Evolutionary conservation across 306 rosid genomes (phyloP), one percentile per base, ranked within the genome.

Genomic region (Datisca glomerata): DNA sequence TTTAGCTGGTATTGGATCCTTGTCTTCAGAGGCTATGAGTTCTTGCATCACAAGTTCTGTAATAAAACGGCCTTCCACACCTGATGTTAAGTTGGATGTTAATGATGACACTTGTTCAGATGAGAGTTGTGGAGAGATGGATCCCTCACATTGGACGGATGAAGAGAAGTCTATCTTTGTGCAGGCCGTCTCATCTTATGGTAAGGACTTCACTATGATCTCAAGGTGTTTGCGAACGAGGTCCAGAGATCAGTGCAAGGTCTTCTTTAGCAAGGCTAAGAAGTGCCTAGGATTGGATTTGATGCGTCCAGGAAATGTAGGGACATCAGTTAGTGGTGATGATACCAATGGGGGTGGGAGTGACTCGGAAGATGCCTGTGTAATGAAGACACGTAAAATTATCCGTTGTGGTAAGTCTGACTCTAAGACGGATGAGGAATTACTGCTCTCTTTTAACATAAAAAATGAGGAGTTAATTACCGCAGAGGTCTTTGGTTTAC

Each of bases 41-140:
- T 84, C 95, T 49, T 80, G 93, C 59, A 56, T 75, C 19, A 80
- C 96, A 24, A 75, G 81, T 55, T 79, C 92, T 24, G 42, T 39
- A 21, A 37, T 21, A 41, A 62, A 74, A 58, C 63, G 55, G 31
- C 62, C 72, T 25, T 48, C 59, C 46, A 43, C 19, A 0, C 63
- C 66, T 21, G 96, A 71, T 53, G 64, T 53, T 40, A 36, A 70
- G 14, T 74, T 66, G 39, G 51, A 42, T 59, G 70, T 55, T 41
- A 92, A 81, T 49, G 86, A 75, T 18, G 99, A 69, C 23, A 72
- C 87, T 53, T 85, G 92, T 63, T 91, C 99, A 7, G 96, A 91
- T 66, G 94, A 80, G 45, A 91, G 96, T 68, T 78, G 87, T 47
- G 99, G 69, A 19, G 94, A 91, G 60, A 78, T 78, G 76, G 94